Base-by-base conservation (phyloP, 306 rosid genomes). In the Malus sieversii region DNA sequence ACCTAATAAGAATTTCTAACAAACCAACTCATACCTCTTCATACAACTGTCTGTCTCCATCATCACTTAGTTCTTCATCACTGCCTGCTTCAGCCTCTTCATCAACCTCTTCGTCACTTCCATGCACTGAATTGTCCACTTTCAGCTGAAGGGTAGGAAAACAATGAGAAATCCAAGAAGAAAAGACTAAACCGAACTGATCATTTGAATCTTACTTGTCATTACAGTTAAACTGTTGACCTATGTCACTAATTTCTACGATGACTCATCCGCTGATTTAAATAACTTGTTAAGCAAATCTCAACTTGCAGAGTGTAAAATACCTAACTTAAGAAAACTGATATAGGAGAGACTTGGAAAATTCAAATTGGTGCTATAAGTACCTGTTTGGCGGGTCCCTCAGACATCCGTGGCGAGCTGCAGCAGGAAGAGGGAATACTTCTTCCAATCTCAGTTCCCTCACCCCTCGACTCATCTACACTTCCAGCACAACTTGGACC, bases 401-500 rank as follows among this genome's bases (percentile, higher is more conserved):
- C 98, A 3, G 93, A 87, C 30, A 85, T 30, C 83, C 96, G 89
- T 42, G 98, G 98, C 0, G 98, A 95, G 84, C 95, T 95, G 85
- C 96, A 95, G 88, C 92, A 75, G 74, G 98, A 95, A 63, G 98
- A 94, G 59, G 80, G 51, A 83, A 87, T 81, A 77, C 89, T 90
- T 79, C 98, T 92, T 65, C 94, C 96, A 30, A 90, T 87, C 35
- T 94, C 98, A 62, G 85, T 85, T 45, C 86, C 92, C 62, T 95
- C 98, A 33, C 88, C 95, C 82, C 90, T 88, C 4, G 92, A 88
- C 87, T 90, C 98, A 16, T 94, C 98, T 58, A 86, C 80, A 75
- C 98, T 95, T 75, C 97, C 97, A 20, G 98, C 96, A 77, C 16
- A 82, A 82, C 98, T 95, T 32, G 98, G 86, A 65, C 95, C 97